Evolutionary conservation across 768 basidiomycete genomes (phyloP), one percentile per base, ranked within the genome.

Genomic region (Psilocybe cubensis): DNA sequence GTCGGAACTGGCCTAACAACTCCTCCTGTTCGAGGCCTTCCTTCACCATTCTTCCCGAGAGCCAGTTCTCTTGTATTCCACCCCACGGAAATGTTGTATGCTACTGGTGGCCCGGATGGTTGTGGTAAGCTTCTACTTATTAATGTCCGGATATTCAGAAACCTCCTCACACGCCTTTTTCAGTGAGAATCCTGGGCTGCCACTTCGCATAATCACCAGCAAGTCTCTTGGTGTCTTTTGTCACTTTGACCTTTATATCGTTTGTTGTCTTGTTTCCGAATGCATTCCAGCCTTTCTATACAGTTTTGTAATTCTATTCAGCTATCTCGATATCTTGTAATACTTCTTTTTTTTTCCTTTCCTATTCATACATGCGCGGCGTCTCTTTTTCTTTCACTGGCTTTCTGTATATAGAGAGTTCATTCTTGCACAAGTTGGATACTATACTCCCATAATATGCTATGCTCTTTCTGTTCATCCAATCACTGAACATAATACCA

Each of bases 41-140:
- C 84, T 6, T 85, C 84, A 23, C 75, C 83, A 8, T 88, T 79
- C 66, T 85, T 87, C 54, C 85, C 86, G 41, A 76, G 85, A 59
- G 75, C 73, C 56, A 86, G 83, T 42, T 86, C 88, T 27, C 73
- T 94, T 48, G 77, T 81, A 1, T 95, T 94, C 80, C 93, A 95
- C 68, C 92, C 93, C 11, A 79, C 84, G 59, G 91, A 95, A 70
- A 94, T 94, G 93, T 69, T 94, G 61, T 90, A 85, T 64, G 89
- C 84, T 17, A 68, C 87, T 14, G 91, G 91, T 8, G 82, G 83
- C 42, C 81, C 87, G 48, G 91, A 94, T 68, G 91, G 92, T 14
- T 79, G 75, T 57, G 78, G 83, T 84, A 64, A 58, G 49, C 23
- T 23, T 41, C 20, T 7, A 11, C 35, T 43, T 48, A 21, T 21